Evolutionary conservation across 345 rosid genomes (phyloP).

Genomic region (Bretschneidera sinensis): DNA sequence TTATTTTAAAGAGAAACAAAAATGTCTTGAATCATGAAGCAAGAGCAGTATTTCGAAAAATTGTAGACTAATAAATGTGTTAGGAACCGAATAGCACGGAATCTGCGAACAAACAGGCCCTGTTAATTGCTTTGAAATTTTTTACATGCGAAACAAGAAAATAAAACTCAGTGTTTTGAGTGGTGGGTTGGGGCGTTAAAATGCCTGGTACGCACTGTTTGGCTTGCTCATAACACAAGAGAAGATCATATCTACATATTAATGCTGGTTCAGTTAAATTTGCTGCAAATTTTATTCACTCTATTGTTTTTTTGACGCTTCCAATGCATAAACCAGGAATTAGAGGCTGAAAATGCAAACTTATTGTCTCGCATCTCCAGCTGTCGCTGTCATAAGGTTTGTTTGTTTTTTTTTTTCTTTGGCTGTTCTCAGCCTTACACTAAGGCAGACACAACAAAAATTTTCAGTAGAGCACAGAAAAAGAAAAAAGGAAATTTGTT

Average conservation of each 20-base stretch:
- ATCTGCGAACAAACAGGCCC: no score
- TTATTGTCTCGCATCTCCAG: constrained; percentile 44
- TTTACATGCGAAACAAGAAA: neutral
- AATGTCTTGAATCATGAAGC: no score
- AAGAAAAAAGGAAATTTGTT: neutral
- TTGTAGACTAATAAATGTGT: neutral
- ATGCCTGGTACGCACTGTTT: neutral
- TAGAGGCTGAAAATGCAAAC: constrained; percentile 55
- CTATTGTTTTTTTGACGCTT: neutral
- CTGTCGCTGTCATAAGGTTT: constrained; percentile 55
- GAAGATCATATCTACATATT: no score
- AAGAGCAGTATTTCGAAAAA: no score
- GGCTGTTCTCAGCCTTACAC: constrained; percentile 9
- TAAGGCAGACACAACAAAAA: no score
- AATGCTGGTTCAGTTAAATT: neutral
- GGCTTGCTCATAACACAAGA: constrained; percentile 2
- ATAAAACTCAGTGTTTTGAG: neutral
- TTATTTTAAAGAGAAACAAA: no score
- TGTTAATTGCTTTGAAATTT: neutral
- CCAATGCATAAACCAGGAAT: constrained; percentile 34
- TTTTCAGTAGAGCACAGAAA: neutral
- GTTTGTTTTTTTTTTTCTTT: neutral
- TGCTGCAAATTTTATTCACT: neutral
- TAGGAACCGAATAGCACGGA: neutral
- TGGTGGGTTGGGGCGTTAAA: neutral